Base-by-base conservation (phyloP, 2,329 filamentous ascomycete genomes). In the Hypoxylon sp. region DNA sequence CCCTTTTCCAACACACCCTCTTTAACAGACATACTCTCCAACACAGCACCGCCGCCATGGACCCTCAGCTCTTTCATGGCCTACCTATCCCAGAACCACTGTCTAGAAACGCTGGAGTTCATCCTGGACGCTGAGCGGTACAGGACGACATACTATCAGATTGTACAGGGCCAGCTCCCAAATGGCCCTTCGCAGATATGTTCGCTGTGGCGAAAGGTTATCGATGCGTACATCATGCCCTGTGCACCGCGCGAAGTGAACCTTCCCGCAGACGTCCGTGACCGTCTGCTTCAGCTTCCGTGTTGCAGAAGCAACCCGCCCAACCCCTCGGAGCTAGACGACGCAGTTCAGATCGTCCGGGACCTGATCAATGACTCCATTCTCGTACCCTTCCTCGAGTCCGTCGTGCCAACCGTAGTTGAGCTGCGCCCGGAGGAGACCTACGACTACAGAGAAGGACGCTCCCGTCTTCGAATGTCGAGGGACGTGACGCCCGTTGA, bases 311-410 rank as follows among this genome's bases (percentile, higher is more conserved):
- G 81, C 4, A 81, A 87, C 0, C 92, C 94, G 5, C 89, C 88
- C 4, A 78, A 86, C 56, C 93, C 95, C 1, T 85, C 88, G 35
- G 85, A 87, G 51, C 80, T 99, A 13, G 89, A 96, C 58, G 84
- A 90, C 47, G 92, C 95, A 17, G 90, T 96, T 20, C 84, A 85
- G 60, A 96, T 97, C 60, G 91, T 97, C 35, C 93, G 94, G 73
- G 95, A 98, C 67, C 80, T 99, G 53, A 98, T 99, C 93, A 96
- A 97, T 69, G 95, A 98, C 73, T 97, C 93, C 3, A 91, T 98
- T 0, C 81, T 98, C 48, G 88, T 97, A 0, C 93, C 94, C 0
- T 99, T 98, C 72, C 82, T 98, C 50, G 94, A 97, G 62, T 84
- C 83, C 0, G 76, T 83, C n/a, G 69, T 77, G 4, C 70, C 77